Evolutionary conservation across 2,329 filamentous ascomycete genomes (phyloP).

Genomic region (Tothia fuscella): DNA sequence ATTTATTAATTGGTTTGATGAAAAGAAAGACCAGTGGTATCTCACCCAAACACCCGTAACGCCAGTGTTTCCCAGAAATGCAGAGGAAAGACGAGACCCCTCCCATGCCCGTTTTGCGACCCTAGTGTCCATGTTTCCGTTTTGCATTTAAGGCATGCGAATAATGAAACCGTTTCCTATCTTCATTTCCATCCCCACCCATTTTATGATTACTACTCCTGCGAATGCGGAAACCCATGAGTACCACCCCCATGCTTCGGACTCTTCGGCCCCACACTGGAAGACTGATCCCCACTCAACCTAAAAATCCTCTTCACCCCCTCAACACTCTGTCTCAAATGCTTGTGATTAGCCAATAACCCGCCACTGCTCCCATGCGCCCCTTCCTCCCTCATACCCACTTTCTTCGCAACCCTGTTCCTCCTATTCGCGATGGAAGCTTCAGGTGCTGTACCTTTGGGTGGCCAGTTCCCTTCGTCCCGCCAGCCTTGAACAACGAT

Average conservation of each 20-base stretch:
- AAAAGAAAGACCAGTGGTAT: too few relatives aligned
- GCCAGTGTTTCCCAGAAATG: too few relatives aligned
- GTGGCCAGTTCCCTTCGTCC: conserved; percentile 85
- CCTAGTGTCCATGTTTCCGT: too few relatives aligned
- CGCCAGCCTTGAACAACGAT: conserved; percentile 87
- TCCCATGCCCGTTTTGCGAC: too few relatives aligned
- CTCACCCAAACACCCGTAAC: too few relatives aligned
- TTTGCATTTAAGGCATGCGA: too few relatives aligned
- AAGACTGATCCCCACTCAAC: conserved; percentile 19
- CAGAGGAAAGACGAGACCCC: too few relatives aligned
- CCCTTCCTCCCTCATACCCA: conserved; percentile 8
- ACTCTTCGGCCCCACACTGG: background rate
- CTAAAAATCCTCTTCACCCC: conserved; percentile 33
- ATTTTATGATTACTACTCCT: too few relatives aligned
- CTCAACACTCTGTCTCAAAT: conserved; percentile 32
- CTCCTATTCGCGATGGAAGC: conserved; percentile 29
- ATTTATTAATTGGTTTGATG: too few relatives aligned
- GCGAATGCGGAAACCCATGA: conserved; percentile 1
- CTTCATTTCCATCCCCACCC: too few relatives aligned
- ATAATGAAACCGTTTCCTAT: too few relatives aligned
- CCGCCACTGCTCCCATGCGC: conserved; percentile 11
- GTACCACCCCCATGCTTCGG: background rate
- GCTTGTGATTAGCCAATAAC: conserved; percentile 25
- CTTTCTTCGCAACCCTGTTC: conserved; percentile 12
- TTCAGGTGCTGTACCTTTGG: conserved; percentile 41